A percentile compares a stretch with the other conserved stretches of the same genome.
Conservation (phyloP, 169 alveolate species). For the Eimeria necatrix region DNA sequence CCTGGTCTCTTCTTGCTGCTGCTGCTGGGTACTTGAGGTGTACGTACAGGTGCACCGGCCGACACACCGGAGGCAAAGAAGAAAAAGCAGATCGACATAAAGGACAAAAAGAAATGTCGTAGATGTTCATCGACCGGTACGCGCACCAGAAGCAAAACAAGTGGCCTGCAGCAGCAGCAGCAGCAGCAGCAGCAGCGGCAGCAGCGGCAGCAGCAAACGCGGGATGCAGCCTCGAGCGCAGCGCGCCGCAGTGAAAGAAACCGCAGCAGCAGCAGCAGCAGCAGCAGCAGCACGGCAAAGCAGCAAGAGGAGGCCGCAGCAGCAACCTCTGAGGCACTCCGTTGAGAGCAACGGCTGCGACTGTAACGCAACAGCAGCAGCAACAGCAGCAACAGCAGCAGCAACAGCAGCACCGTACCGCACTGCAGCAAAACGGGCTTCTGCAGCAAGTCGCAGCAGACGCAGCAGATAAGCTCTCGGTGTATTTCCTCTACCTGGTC, state of each 20-base stretch:
- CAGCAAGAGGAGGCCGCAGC: not conserved
- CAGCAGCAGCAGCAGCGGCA: not conserved
- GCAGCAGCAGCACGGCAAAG: not conserved
- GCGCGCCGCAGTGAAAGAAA: not conserved
- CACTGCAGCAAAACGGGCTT: slow-evolving; percentile 52
- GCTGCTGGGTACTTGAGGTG: slow-evolving; percentile 9
- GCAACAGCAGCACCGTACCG: not conserved
- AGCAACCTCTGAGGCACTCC: not conserved
- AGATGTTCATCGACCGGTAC: slow-evolving; percentile 40
- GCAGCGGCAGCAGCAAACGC: not conserved
- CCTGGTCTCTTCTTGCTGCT: slow-evolving; percentile 15
- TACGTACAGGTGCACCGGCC: slow-evolving; percentile 37
- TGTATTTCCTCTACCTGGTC: not conserved
- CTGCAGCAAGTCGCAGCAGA: slow-evolving; percentile 21
- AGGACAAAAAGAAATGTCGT: slow-evolving; percentile 59
- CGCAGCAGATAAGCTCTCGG: slow-evolving; percentile 33
- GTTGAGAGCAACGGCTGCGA: not conserved
- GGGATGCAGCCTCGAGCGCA: no score
- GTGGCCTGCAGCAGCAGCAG: slow-evolving; percentile 33
- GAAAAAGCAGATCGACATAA: slow-evolving; percentile 21
- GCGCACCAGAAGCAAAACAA: slow-evolving; percentile 64
- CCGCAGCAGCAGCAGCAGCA: not conserved
- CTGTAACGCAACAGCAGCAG: not conserved
- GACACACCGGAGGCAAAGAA: slow-evolving; percentile 48
- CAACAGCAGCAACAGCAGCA: not conserved